Evolutionary conservation across 305 asterid species (phyloP), one percentile per base, ranked within the genome.

Genomic region (Fraxinus nigra): DNA sequence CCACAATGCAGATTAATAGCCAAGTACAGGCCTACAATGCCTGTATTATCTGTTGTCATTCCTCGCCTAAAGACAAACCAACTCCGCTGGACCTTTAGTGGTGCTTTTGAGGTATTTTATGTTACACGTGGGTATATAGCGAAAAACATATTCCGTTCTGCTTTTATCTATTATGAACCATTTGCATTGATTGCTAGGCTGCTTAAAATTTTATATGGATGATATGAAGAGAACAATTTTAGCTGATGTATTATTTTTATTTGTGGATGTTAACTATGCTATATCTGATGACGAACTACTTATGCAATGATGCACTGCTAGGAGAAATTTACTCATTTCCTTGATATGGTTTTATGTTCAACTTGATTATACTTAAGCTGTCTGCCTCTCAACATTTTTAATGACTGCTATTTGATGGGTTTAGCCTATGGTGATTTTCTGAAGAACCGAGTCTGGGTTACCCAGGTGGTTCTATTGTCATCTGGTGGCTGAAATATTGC

Each of bases 11-110:
- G 98, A 87, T 85, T 93, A 82, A 89, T 93, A 81, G 94, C 98
- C 59, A 93, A 93, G 87, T 93, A 92, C 83, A 91, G 95, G 76
- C 96, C 97, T 16, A 88, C 95, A 1, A 92, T 94, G 98, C 98
- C 96, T 24, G 93, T 92, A 33, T 78, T 92, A 43, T 93, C 97
- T 5, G 97, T 93, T 54, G 94, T 93, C 82, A 90, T 92, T 82
- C 98, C 96, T 3, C 93, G 91, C 16, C 88, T 94, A 34, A 87
- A 84, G 90, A 91, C 98, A 14, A 92, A 94, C 82, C 97, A 92
- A 84, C 89, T 94, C 61, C 61, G 61, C 61, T 51, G 61, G 61
- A 51, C 61, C 61, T 51, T 51, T 51, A 51, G 61, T 5, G 61
- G 61, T 51, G 61, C 61, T 51, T 51, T 51, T 51, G 61, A 51